These are phyloP conservation scores for Coccomyxa sp. DNA, from an alignment of 139 green algal species.

Conservation along the genomic window DNA sequence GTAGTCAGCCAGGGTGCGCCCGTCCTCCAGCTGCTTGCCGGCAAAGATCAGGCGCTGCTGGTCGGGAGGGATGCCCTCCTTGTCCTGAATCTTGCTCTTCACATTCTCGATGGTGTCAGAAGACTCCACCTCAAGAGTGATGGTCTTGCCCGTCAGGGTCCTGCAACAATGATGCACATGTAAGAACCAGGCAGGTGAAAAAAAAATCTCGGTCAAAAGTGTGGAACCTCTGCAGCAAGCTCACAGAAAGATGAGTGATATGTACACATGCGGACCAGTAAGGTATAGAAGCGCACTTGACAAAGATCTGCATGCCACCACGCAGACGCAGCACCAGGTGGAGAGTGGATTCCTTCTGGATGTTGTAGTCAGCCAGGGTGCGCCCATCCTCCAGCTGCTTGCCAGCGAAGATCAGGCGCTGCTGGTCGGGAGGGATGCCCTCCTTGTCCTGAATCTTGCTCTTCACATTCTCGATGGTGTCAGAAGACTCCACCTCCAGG, in stretches of 20 bases:
- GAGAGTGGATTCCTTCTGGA: constrained; percentile 97
- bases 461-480: constrained; percentile 81
- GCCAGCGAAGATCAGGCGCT: constrained; percentile 92
- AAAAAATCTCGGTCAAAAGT: too few species aligned
- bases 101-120: too few species aligned
- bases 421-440: constrained; percentile 89
- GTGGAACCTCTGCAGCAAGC: too few species aligned
- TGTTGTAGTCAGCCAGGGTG: constrained; percentile 96
- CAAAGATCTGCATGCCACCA: constrained; percentile 25
- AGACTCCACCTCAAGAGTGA: too few species aligned
- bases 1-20: constrained; percentile 90
- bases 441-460: constrained; percentile 79
- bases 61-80: constrained; percentile 79
- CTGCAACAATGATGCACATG: too few species aligned
- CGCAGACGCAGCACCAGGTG: constrained; percentile 82
- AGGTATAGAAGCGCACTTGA: too few species aligned
- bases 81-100: too few species aligned
- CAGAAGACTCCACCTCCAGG: constrained; percentile 74
- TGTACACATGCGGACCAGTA: too few species aligned
- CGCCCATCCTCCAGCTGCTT: constrained; percentile 95
- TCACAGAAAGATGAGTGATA: too few species aligned
- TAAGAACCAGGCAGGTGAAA: too few species aligned
- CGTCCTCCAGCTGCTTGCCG: constrained; percentile 95
- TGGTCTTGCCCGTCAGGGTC: too few species aligned
- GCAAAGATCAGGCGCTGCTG: constrained; percentile 95